Evolutionary conservation across 78 protist species (phyloP).

Genomic region (Dictyostelium firmibasis): DNA sequence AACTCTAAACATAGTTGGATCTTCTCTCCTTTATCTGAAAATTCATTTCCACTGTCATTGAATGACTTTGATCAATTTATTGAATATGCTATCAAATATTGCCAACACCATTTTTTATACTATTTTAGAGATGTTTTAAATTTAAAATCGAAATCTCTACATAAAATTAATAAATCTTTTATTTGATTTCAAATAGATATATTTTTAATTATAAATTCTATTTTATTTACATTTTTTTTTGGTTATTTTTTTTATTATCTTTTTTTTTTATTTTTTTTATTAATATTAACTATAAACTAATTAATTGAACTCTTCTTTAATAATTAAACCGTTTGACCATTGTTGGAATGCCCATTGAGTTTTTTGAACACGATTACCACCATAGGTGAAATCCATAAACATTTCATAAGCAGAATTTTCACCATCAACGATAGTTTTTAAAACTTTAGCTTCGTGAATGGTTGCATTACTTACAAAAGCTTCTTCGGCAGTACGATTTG

Average conservation of each 20-base stretch:
- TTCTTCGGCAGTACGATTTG: not conserved
- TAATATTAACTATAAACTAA: not conserved
- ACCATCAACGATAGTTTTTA: slow-evolving; percentile 2
- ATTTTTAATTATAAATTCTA: no score
- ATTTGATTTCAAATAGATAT: not conserved
- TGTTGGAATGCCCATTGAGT: slow-evolving; percentile 39
- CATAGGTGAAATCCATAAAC: not conserved
- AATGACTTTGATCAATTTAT: not conserved
- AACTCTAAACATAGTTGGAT: not conserved
- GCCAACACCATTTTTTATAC: not conserved
- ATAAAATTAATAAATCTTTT: not conserved
- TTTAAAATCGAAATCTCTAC: not conserved
- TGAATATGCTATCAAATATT: not conserved
- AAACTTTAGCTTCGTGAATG: not conserved
- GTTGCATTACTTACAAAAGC: not conserved
- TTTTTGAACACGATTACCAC: not conserved
- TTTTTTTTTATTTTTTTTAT: no score
- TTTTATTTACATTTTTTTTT: no score
- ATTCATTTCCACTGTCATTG: not conserved
- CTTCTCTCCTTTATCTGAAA: not conserved
- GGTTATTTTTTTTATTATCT: no score
- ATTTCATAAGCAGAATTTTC: not conserved
- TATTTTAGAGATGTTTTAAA: not conserved
- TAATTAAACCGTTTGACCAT: slow-evolving; percentile 15
- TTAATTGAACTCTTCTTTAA: slow-evolving; percentile 9